phyloP scores from a whole-genome alignment of 2,329 filamentous ascomycete species.

The Cordyceps pruinosa region DNA sequence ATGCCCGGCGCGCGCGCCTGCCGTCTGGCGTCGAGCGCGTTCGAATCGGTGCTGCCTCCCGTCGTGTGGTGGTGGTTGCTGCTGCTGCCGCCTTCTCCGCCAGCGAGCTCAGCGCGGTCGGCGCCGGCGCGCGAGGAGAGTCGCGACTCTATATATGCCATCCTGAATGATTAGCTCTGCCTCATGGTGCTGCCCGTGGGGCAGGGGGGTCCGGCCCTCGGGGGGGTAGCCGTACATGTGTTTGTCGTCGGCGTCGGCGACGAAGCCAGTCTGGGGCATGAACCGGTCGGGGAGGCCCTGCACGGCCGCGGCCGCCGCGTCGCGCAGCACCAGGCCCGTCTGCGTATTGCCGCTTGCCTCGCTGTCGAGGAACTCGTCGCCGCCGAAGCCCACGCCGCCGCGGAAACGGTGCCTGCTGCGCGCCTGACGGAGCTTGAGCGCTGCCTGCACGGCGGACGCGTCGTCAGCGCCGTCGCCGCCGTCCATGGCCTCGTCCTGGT shows the following conservation, averaged over 20 bases:
- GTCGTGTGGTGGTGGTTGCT: conserved; percentile 7
- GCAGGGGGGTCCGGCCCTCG: background rate
- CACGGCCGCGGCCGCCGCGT: too few relatives aligned
- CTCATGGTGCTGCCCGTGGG: background rate
- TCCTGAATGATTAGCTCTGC: conserved; percentile 64
- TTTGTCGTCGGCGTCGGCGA: conserved; percentile 59
- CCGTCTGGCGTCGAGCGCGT: background rate
- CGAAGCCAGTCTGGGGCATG: conserved; percentile 62
- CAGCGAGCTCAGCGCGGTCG: conserved; percentile 5
- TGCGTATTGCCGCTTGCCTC: conserved; percentile 20
- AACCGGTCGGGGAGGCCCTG: conserved; percentile 46
- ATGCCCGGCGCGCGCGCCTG: background rate
- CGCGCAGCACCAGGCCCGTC: conserved; percentile 26
- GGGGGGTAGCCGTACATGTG: conserved; percentile 62
- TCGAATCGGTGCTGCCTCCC: background rate
- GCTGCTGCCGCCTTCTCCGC: background rate
- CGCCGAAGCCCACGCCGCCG: conserved; percentile 48
- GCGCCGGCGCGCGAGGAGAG: conserved; percentile 52
- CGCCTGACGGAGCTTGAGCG: conserved; percentile 46
- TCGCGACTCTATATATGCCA: conserved; percentile 77
- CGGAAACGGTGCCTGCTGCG: conserved; percentile 35
- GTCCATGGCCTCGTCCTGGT: conserved; percentile 16
- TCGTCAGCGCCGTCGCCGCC: background rate
- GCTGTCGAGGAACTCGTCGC: conserved; percentile 18
- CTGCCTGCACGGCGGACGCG: conserved; percentile 35